phyloP scores from a whole-genome alignment of 2,329 filamentous ascomycete species.

The Sporothrix inflata region DNA sequence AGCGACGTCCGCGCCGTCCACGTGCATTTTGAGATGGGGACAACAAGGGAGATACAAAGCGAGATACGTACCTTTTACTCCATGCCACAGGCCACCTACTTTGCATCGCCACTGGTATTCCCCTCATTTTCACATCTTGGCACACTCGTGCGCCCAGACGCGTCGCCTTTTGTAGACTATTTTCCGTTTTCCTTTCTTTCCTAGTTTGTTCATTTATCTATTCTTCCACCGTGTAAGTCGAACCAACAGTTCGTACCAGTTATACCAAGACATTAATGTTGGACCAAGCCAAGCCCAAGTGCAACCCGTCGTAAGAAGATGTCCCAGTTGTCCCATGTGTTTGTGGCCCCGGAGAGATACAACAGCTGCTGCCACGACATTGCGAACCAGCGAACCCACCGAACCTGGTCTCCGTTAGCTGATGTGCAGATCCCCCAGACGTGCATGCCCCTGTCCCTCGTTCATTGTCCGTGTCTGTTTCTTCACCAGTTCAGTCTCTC shows the following conservation, averaged over 20 bases:
- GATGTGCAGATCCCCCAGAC: background rate
- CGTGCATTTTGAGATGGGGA: background rate
- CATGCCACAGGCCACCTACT: background rate
- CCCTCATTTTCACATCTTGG: conserved; percentile 17
- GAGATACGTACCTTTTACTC: background rate
- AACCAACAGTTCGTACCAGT: background rate
- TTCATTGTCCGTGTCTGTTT: background rate
- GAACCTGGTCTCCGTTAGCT: background rate
- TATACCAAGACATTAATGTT: background rate
- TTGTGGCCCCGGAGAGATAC: background rate
- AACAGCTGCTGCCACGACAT: background rate
- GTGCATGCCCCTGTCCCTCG: background rate
- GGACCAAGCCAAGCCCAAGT: background rate
- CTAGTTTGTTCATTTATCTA: background rate
- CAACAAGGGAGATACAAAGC: background rate
- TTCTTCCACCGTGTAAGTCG: too few relatives aligned
- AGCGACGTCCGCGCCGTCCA: too few relatives aligned
- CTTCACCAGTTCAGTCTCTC: background rate
- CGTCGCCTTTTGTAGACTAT: background rate
- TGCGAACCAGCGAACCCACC: background rate
- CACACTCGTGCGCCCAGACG: background rate
- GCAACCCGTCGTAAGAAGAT: background rate
- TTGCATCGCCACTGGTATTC: background rate
- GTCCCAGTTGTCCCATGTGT: background rate
- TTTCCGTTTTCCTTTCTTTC: background rate